phyloP scores from a whole-genome alignment of 257 asterid genomes.

The Solanum paucissectum region DNA sequence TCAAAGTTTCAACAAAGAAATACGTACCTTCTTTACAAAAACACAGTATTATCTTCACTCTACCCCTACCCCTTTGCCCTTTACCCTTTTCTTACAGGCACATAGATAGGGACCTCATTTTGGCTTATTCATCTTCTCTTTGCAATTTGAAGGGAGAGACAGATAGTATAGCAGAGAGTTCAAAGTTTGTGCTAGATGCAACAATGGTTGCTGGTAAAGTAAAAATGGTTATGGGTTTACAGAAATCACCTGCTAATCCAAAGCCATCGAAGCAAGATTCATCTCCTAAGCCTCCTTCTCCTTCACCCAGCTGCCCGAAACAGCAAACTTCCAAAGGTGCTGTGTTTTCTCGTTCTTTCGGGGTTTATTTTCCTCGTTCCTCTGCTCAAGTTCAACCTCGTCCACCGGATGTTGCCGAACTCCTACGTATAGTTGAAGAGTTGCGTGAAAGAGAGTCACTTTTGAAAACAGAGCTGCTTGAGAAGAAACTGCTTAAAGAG shows the following conservation, averaged over 20 bases:
- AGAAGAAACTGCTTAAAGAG: conserved; percentile 50
- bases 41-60: neutral
- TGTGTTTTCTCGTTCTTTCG: conserved; percentile 56
- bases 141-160: neutral
- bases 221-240: conserved; percentile 61
- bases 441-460: conserved; percentile 61
- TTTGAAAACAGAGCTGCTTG: conserved; percentile 62
- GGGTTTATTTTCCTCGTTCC: conserved; percentile 71
- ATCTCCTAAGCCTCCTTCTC: conserved; percentile 35
- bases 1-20: conserved; percentile 2
- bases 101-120: neutral
- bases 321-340: conserved; percentile 25
- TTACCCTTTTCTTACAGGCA: neutral
- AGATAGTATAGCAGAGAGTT: neutral
- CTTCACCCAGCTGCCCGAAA: conserved; percentile 31
- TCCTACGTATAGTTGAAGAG: conserved; percentile 50
- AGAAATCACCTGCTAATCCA: conserved; percentile 47
- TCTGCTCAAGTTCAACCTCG: conserved; percentile 94
- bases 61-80: neutral
- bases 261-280: conserved; percentile 25
- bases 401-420: conserved; percentile 78
- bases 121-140: neutral
- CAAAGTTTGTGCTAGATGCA: neutral
- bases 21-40: neutral
- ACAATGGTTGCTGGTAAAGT: conserved; percentile 84